Base-by-base conservation (phyloP, 345 rosid species). In the Camelina neglecta region DNA sequence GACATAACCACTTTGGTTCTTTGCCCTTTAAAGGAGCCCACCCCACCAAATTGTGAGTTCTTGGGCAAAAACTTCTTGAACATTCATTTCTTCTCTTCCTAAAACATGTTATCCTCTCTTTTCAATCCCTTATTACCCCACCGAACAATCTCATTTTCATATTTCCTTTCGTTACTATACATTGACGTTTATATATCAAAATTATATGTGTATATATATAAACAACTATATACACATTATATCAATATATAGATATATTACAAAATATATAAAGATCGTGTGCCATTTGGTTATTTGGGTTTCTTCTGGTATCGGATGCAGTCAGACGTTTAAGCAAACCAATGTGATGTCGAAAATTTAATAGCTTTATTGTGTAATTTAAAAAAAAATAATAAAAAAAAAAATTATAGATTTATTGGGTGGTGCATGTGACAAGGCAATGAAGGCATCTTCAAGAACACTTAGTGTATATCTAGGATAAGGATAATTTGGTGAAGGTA, bases 1-100 rank as follows among this genome's bases (percentile, higher is more conserved):
- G 76, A 71, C 80, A 71, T 57, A 64, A 77, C 67, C 76, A 71
- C 76, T 76, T 71, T 71, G 56, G 80, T 56, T 63, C 68, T 70
- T 64, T 76, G 71, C 36, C 66, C 80, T 76, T 63, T 47, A 64
- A 2, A 76, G 66, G 80, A 70, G 71, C 80, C 80, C 75, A 70
- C 75, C 66, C 38, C 80, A 63, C 80, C 75, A 70, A 76, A 70
- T 76, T 63, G 45, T 55, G 75, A 64, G 51, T 54, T 76, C 51
- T 54, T 70, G 66, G 49, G 54, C 60, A 76, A 70, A 47, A 76
- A 76, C 75, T 76, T 76, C 66, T 63, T 76, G 26, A 63, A 70
- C 75, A 64, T 70, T 70, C 80, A 76, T 47, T 56, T 76, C 71
- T 56, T 70, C 67, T 71, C 71, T 76, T 71, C 71, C 72, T 56